Percentiles rank a stretch among this genome's conserved stretches.
These are phyloP conservation scores for Bullera alba DNA, from an alignment of 768 basidiomycete genomes.

Conservation along the genomic window DNA sequence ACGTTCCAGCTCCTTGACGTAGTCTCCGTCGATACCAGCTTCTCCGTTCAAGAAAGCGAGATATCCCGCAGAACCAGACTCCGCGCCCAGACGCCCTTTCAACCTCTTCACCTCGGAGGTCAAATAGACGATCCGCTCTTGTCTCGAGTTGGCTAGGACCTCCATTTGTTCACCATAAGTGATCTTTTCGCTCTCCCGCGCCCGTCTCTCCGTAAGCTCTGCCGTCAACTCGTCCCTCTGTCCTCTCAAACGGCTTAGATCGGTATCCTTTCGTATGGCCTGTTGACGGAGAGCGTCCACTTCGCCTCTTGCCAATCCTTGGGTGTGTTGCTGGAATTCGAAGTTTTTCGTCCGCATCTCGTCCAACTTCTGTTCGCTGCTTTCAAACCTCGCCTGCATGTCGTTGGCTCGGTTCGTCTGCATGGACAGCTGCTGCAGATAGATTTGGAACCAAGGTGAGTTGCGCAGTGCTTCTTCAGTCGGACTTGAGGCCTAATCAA, in stretches of 20 bases:
- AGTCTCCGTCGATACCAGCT: slow-evolving; percentile 46
- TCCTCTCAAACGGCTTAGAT: slow-evolving; percentile 45
- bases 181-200: slow-evolving; percentile 57
- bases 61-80: slow-evolving; percentile 63
- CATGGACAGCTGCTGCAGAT: slow-evolving; percentile 55
- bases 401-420: slow-evolving; percentile 48
- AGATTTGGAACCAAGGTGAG: slow-evolving; percentile 52
- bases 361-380: slow-evolving; percentile 35
- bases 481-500: slow-evolving; percentile 35
- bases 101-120: slow-evolving; percentile 66
- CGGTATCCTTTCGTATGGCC: slow-evolving; percentile 39
- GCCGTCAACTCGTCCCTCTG: slow-evolving; percentile 54
- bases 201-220: slow-evolving; percentile 59
- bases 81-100: slow-evolving; percentile 69
- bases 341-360: slow-evolving; percentile 18
- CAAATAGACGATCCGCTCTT: slow-evolving; percentile 69
- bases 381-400: slow-evolving; percentile 45
- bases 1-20: slow-evolving; percentile 54
- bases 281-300: slow-evolving; percentile 51
- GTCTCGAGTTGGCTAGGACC: slow-evolving; percentile 54
- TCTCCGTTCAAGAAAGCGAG: slow-evolving; percentile 63
- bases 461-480: slow-evolving; percentile 28
- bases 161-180: slow-evolving; percentile 61
- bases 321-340: slow-evolving; percentile 28
- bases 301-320: slow-evolving; percentile 28